Base-by-base conservation (phyloP, 1,139 yeast species). In the Diutina mesorugosa region DNA sequence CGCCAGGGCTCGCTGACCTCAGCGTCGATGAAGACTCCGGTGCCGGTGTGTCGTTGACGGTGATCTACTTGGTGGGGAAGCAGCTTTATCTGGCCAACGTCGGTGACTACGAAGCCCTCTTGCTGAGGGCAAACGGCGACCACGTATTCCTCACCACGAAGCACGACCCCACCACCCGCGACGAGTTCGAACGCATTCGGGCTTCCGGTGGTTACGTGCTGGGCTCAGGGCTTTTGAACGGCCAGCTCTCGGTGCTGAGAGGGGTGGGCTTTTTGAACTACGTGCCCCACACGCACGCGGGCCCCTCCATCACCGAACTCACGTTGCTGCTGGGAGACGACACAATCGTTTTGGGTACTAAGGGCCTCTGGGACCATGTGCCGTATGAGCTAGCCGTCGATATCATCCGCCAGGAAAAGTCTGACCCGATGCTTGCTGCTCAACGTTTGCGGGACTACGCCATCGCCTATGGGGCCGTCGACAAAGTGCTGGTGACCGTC, bases 371-470 rank as follows among this genome's bases (percentile, higher is more conserved):
- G 97, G 93, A 90, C 60, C 83, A 77, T 64, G 80, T 95, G 60
- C 80, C 91, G 4, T 84, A 83, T 62, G 96, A 90, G 65, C 78
- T 89, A 32, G 97, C 96, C 0, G 96, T 93, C 50, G 99, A 93
- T 68, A 84, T 93, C 57, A 86, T 91, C 28, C 79, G 97, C 59
- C 88, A 87, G 62, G 90, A 87, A 64, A 83, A 84, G 62, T 84
- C 83, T 21, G 90, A 90, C 62, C 95, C 97, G 3, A 87, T 90
- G 85, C 69, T 85, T 45, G 97, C 98, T 0, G 98, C 99, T 0
- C 96, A 90, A 64, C 90, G 88, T 66, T 75, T 93, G 62, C 81
- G 98, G 65, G 99, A 95, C 69, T 90, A 87, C 72, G 98, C 98
- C 1, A 83, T 93, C 59, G 85, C 97, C 1, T 93, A 90, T 67